These are phyloP conservation scores for Biscogniauxia mediterranea DNA, from an alignment of 2,329 filamentous ascomycete genomes.

Conservation along the genomic window DNA sequence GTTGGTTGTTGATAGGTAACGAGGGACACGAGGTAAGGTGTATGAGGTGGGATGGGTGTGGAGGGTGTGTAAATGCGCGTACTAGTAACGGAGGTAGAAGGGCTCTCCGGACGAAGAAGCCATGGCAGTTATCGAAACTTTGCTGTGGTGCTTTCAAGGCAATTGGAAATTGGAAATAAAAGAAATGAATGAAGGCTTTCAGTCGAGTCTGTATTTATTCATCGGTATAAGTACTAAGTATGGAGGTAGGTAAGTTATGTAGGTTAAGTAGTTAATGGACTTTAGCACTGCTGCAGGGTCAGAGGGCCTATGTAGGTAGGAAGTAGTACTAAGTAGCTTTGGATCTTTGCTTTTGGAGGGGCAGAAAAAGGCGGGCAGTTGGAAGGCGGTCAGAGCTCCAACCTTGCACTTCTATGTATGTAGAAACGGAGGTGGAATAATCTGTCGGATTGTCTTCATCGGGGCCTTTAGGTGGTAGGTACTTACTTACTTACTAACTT, in stretches of 20 bases:
- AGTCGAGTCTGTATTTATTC: too few relatives aligned
- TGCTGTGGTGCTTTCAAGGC: background rate
- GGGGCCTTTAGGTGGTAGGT: too few relatives aligned
- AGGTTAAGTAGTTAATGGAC: background rate
- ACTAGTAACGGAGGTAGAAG: background rate
- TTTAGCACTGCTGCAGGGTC: too few relatives aligned
- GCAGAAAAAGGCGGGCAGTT: background rate
- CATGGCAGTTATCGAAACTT: background rate
- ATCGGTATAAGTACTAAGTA: background rate
- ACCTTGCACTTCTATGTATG: too few relatives aligned
- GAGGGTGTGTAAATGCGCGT: background rate
- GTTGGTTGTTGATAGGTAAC: background rate
- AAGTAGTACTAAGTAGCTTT: too few relatives aligned
- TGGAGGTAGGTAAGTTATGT: background rate
- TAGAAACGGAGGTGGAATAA: too few relatives aligned
- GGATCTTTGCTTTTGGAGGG: background rate
- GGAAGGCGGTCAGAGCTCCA: background rate
- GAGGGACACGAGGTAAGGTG: too few relatives aligned
- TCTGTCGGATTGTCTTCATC: too few relatives aligned
- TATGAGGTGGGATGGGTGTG: background rate
- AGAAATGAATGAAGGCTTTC: too few relatives aligned
- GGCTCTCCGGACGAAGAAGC: background rate
- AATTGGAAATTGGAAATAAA: background rate
- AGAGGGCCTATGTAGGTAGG: too few relatives aligned
- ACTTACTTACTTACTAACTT: too few relatives aligned